phyloP scores from a whole-genome alignment of 2,329 filamentous ascomycete genomes.

The Dactylellina cionopaga region DNA sequence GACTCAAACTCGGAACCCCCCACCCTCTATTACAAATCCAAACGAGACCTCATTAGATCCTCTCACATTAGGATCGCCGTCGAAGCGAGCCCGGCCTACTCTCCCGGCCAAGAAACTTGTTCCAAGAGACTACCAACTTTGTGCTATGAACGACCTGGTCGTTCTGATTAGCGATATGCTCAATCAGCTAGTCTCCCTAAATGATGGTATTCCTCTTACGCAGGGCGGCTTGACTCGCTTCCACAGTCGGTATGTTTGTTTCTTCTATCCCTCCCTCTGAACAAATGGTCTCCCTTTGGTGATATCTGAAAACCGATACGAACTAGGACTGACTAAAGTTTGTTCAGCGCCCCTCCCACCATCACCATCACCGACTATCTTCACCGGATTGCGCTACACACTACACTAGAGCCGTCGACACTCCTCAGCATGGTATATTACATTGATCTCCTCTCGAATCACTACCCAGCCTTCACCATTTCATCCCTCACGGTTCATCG shows the following conservation, averaged over 20 bases:
- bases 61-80: constrained; percentile 56
- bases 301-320: constrained; percentile 48
- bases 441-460: constrained; percentile 89
- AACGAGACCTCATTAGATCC: constrained; percentile 47
- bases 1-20: constrained; percentile 6
- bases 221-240: constrained; percentile 91
- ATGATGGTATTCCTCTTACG: constrained; percentile 85
- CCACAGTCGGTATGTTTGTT: constrained; percentile 77
- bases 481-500: constrained; percentile 96
- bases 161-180: constrained; percentile 94
- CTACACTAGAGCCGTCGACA: constrained; percentile 89
- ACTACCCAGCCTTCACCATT: constrained; percentile 95
- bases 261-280: constrained; percentile 17
- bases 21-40: constrained; percentile 12
- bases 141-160: constrained; percentile 85
- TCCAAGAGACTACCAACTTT: constrained; percentile 81
- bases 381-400: constrained; percentile 89
- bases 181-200: constrained; percentile 90
- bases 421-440: constrained; percentile 99
- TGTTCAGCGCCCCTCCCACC: constrained; percentile 75
- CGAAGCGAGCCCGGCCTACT: constrained; percentile 69
- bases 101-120: constrained; percentile 68
- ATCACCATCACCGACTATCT: constrained; percentile 96
- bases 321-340: constrained; percentile 51
- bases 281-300: constrained; percentile 24